Percentiles rank a stretch among this genome's conserved stretches.
Conservation (phyloP, 148 eudicot genomes). For the Persicaria tinctoria region DNA sequence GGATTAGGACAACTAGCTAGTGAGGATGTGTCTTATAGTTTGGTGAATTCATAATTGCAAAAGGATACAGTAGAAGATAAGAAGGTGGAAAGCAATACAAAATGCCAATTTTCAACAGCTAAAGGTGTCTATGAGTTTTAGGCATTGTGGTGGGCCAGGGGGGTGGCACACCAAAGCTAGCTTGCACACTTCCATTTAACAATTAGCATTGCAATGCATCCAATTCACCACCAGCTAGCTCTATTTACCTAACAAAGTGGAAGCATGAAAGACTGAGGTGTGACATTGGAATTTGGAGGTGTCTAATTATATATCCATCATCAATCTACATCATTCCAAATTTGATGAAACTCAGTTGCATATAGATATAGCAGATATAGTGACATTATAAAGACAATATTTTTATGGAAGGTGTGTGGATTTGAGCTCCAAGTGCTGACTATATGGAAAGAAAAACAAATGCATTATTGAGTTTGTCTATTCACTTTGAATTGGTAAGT, state of each 20-base stretch:
- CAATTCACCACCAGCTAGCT: background rate
- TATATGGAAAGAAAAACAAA: no score
- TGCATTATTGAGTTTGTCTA: no score
- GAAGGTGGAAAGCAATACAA: background rate
- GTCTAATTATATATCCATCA: background rate
- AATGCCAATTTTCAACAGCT: constrained; percentile 2
- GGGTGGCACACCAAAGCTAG: background rate
- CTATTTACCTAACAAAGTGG: background rate
- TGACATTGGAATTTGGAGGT: no score
- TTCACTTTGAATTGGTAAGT: no score
- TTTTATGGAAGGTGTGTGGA: background rate
- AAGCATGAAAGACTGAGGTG: background rate
- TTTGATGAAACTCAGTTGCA: background rate
- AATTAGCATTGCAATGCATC: background rate
- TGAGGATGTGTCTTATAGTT: background rate
- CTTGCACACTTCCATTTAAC: no score
- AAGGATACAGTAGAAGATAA: background rate
- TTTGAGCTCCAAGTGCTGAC: background rate
- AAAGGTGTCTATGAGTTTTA: background rate
- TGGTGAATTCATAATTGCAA: constrained; percentile 9
- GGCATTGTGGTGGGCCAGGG: background rate
- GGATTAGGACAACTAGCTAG: constrained; percentile 7
- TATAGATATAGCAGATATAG: background rate
- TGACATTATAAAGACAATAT: background rate
- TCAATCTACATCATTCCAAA: background rate